Conservation (phyloP, 2,329 filamentous ascomycete species). For the Nothophoma quercina region DNA sequence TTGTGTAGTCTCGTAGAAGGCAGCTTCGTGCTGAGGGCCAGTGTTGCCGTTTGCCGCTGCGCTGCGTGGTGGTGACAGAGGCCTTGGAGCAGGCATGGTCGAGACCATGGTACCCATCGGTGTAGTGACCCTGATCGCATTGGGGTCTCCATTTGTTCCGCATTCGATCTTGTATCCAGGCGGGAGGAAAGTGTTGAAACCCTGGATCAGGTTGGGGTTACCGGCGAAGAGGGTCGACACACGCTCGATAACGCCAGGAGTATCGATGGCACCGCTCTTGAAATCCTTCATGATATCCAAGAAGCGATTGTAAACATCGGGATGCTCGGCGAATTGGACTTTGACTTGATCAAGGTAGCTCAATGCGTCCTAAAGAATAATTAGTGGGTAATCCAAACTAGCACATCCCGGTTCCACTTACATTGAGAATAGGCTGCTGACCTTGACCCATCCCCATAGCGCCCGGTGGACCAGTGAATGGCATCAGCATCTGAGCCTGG, state of each 20-base stretch:
- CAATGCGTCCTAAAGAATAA: conserved; percentile 70
- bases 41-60: conserved; percentile 63
- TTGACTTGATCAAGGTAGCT: conserved; percentile 99
- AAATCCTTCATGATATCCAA: conserved; percentile 99
- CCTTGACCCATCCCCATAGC: conserved; percentile 73
- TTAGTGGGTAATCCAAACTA: conserved; percentile 12
- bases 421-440: conserved; percentile 82
- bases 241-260: conserved; percentile 94
- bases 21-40: conserved; percentile 52
- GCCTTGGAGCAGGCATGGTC: conserved; percentile 71
- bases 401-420: conserved; percentile 9
- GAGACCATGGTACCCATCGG: conserved; percentile 97
- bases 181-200: conserved; percentile 97
- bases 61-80: conserved; percentile 57
- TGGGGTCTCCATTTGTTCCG: conserved; percentile 90
- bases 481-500: conserved; percentile 62
- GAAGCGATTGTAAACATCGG: conserved; percentile 96
- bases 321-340: conserved; percentile 95
- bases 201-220: conserved; percentile 93
- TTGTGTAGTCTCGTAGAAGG: conserved; percentile 47
- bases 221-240: conserved; percentile 96
- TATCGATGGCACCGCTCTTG: conserved; percentile 98
- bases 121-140: conserved; percentile 94
- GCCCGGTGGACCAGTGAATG: conserved; percentile 54
- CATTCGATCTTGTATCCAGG: conserved; percentile 97